A percentile compares a stretch with the other conserved stretches of the same genome.
These are phyloP conservation scores for Ambrosia trifida DNA, from an alignment of 129 eudicot species.

Conservation along the genomic window DNA sequence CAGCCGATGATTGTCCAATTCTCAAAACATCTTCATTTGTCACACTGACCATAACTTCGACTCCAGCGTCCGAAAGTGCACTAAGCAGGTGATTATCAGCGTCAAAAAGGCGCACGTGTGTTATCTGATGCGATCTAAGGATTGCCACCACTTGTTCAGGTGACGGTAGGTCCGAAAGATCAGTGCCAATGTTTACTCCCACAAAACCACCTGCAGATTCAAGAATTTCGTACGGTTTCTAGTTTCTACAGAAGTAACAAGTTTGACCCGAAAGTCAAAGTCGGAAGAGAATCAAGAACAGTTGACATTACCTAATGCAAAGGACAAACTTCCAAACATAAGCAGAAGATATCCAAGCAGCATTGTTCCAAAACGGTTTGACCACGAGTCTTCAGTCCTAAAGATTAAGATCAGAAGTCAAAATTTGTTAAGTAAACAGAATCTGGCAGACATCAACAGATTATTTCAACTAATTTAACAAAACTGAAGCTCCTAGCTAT, in stretches of 20 bases:
- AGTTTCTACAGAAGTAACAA: not conserved
- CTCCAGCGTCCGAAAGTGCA: slow-evolving; percentile 66
- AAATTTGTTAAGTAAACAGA: not conserved
- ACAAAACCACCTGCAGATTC: slow-evolving; percentile 59
- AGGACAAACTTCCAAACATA: slow-evolving; percentile 33
- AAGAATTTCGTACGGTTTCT: not conserved
- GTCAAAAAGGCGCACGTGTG: slow-evolving; percentile 76
- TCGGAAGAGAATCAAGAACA: slow-evolving; percentile 12
- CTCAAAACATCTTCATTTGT: slow-evolving; percentile 68
- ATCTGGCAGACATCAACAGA: not conserved
- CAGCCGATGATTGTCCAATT: slow-evolving; percentile 59
- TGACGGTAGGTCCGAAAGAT: slow-evolving; percentile 63
- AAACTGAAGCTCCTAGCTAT: not conserved
- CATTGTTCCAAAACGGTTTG: slow-evolving; percentile 37
- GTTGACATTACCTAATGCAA: slow-evolving; percentile 45
- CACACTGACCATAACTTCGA: slow-evolving; percentile 69
- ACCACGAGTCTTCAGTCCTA: slow-evolving; percentile 8
- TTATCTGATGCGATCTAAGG: slow-evolving; percentile 60
- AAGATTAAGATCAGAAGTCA: slow-evolving; percentile 22
- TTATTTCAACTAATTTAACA: slow-evolving; percentile 6
- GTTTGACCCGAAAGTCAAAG: slow-evolving; percentile 23
- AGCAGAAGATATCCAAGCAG: slow-evolving; percentile 51
- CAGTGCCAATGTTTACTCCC: slow-evolving; percentile 75
- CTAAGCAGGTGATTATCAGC: slow-evolving; percentile 68
- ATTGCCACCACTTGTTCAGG: slow-evolving; percentile 61